phyloP scores from a whole-genome alignment of 2,329 filamentous ascomycete species.

The Aspergillus uvarum region DNA sequence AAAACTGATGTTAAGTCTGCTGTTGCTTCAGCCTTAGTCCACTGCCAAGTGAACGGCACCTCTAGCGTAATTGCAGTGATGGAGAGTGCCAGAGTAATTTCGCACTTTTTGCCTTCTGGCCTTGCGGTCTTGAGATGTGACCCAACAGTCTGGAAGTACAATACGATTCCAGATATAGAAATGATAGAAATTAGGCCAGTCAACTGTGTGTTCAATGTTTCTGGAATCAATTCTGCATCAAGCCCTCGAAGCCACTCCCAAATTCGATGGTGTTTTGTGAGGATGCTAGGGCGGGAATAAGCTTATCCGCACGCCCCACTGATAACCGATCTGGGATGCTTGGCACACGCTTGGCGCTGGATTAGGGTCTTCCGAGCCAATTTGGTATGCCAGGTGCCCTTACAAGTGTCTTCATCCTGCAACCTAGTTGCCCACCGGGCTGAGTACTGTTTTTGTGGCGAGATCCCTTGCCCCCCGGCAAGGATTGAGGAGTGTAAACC shows the following conservation, averaged over 20 bases:
- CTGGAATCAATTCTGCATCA: no score
- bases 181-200: no score
- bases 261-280: neutral
- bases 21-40: neutral
- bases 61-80: no score
- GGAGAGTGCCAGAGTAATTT: no score
- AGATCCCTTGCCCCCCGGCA: neutral
- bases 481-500: neutral
- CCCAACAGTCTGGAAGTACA: no score
- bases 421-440: neutral
- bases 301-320: constrained; percentile 1
- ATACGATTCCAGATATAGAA: no score
- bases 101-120: no score
- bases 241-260: no score
- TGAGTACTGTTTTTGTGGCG: neutral
- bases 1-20: neutral
- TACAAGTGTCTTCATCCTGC: neutral
- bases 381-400: neutral
- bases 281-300: constrained; percentile 2
- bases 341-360: neutral
- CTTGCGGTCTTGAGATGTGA: no score
- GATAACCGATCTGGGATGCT: neutral
- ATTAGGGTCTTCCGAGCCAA: neutral
- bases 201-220: no score
- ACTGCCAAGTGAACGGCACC: neutral